Evolutionary conservation across 306 rosid genomes (phyloP), one percentile per base, ranked within the genome.

Genomic region (Pueraria montana): DNA sequence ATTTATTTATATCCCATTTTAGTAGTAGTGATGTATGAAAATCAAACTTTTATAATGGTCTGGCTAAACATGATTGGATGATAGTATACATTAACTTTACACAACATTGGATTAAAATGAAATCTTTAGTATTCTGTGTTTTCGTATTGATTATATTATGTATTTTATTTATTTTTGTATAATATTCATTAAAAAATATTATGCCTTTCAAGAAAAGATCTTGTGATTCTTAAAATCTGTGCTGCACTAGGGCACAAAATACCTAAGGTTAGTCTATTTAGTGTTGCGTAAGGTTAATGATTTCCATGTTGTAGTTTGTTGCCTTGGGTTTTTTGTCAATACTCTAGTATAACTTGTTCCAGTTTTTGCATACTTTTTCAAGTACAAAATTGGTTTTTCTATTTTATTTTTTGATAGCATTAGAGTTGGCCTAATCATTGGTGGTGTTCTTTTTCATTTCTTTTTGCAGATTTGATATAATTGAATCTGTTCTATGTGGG

Each of bases 391-490:
- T 27, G 12, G 30, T 48, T 76, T 67, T 49, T 84, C 30, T 36
- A 58, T 80, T 48, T 55, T 67, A 11, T 32, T 50, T 81, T 58
- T 78, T 53, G 2, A 8, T 36, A n/a, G 32, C 5, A 30, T 30
- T 2, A 30, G 32, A 30, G 32, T 75, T 75, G 76, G 6, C n/a
- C 75, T 79, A 59, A 86, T 79, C 43, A 67, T 13, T 49, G 23
- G 32, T 17, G 6, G 53, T 80, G 70, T 56, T 74, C 12, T 50
- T 56, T 40, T 83, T 26, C 73, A 16, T 84, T 68, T 84, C 36
- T 71, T 80, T 77, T 30, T 88, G 86, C 97, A 96, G 98, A 90
- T 96, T 89, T 76, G 98, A 96, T 87, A 87, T 88, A 77, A 94
- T 96, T 83, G 99, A 96, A 87, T 89, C 78, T 82, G 80, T 91